Evolutionary conservation across 1,284 basidiomycete genomes (phyloP).

Genomic region (Ustilago lituana): DNA sequence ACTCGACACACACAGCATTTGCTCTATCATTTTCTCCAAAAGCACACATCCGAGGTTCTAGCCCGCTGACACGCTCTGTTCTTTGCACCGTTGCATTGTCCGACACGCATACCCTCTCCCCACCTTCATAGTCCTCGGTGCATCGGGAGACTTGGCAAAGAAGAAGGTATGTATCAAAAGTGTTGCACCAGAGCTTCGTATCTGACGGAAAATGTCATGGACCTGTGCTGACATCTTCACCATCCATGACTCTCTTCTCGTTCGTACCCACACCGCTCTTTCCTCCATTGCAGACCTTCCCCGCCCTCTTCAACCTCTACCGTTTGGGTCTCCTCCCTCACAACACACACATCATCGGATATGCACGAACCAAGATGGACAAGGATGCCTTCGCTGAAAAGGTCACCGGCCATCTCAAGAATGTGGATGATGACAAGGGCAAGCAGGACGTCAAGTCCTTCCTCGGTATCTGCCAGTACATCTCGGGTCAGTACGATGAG

Average conservation of each 20-base stretch:
- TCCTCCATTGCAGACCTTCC: conserved; percentile 54
- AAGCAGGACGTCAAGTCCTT: conserved; percentile 54
- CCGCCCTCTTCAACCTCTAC: conserved; percentile 64
- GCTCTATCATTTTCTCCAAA: no score
- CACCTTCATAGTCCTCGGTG: conserved; percentile 80
- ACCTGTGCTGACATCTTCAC: conserved; percentile 2
- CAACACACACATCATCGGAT: conserved; percentile 65
- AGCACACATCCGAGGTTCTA: no score
- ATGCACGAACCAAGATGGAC: conserved; percentile 68
- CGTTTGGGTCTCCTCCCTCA: conserved; percentile 58
- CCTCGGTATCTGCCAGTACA: conserved; percentile 61
- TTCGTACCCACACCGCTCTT: neutral
- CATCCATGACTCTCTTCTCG: neutral
- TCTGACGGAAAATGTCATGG: no score
- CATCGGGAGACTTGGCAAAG: conserved; percentile 97
- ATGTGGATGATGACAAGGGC: conserved; percentile 50
- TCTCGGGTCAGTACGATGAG: conserved; percentile 65
- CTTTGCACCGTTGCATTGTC: no score
- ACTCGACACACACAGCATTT: no score
- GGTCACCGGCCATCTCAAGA: conserved; percentile 55
- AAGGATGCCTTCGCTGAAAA: conserved; percentile 63
- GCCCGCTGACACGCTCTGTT: no score
- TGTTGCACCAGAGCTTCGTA: no score
- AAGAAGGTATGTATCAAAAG: conserved; percentile 83
- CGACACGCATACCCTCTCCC: neutral